A percentile compares a stretch with the other conserved stretches of the same genome.
Evolutionary conservation across 1,284 basidiomycete genomes (phyloP).

Genomic region (Boletellus deceptivus): DNA sequence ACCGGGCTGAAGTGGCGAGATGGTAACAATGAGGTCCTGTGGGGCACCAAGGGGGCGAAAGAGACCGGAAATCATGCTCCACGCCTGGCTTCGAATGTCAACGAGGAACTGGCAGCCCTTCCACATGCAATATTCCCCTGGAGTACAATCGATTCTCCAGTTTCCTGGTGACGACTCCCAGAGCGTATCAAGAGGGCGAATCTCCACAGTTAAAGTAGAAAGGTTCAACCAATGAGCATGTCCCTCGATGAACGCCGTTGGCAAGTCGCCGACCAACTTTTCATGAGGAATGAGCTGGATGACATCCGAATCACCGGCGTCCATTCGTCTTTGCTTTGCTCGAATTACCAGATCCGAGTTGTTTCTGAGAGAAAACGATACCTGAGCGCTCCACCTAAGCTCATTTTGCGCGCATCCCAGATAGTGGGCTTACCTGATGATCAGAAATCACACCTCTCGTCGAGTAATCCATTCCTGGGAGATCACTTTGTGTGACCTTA

Average conservation of each 20-base stretch:
- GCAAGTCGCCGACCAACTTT: slow-evolving; percentile 37
- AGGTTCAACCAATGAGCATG: slow-evolving; percentile 41
- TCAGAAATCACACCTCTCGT: not conserved
- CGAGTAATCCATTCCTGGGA: not conserved
- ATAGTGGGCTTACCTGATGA: not conserved
- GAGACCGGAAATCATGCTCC: slow-evolving; percentile 27
- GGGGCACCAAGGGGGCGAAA: slow-evolving; percentile 29
- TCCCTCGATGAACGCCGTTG: slow-evolving; percentile 32
- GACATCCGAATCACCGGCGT: not conserved
- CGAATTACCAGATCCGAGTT: not conserved
- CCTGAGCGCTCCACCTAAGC: not conserved
- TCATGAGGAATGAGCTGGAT: not conserved
- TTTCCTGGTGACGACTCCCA: slow-evolving; percentile 26
- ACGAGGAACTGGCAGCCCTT: slow-evolving; percentile 16
- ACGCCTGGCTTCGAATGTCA: slow-evolving; percentile 1
- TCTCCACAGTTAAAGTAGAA: slow-evolving; percentile 30
- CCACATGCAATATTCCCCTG: slow-evolving; percentile 6
- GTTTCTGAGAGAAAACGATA: not conserved
- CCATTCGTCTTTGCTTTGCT: not conserved
- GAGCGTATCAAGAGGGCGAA: slow-evolving; percentile 30
- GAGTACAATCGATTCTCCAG: slow-evolving; percentile 15
- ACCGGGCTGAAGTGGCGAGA: not conserved
- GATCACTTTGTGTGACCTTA: not conserved
- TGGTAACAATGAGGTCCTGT: slow-evolving; percentile 27
- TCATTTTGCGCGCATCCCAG: fast-evolving